Percentiles rank a stretch among this genome's conserved stretches.
Evolutionary conservation across 257 asterid genomes (phyloP).

Genomic region (Jasminum sambac): DNA sequence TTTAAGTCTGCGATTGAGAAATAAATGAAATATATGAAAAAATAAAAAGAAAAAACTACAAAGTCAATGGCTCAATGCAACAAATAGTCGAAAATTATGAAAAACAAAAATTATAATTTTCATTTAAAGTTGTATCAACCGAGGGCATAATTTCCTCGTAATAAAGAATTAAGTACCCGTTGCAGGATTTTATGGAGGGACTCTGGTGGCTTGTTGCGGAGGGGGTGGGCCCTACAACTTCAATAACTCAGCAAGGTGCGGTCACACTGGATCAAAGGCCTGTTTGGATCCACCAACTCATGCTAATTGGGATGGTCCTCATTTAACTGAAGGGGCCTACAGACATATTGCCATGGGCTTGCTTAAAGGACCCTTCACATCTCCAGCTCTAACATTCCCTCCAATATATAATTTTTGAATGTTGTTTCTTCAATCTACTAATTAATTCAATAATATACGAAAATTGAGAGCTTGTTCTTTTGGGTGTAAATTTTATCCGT

Average conservation of each 20-base stretch:
- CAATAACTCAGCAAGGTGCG: constrained; percentile 76
- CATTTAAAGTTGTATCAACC: no score
- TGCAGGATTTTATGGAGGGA: constrained; percentile 51
- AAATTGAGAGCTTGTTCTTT: no score
- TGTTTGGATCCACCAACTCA: constrained; percentile 45
- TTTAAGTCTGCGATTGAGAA: no score
- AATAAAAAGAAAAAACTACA: no score
- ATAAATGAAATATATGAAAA: no score
- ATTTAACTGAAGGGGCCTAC: constrained; percentile 72
- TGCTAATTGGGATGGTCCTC: constrained; percentile 77
- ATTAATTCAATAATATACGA: not conserved
- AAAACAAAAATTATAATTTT: no score
- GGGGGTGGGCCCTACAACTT: constrained; percentile 89
- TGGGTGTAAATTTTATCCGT: no score
- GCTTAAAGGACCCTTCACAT: constrained; percentile 47
- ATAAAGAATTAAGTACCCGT: not conserved
- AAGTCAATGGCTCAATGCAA: no score
- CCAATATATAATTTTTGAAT: constrained; percentile 33
- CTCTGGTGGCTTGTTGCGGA: constrained; percentile 68
- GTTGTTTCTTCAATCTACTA: not conserved
- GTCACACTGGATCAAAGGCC: constrained; percentile 59
- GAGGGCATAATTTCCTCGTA: no score
- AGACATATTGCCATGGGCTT: constrained; percentile 52
- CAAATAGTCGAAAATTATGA: no score
- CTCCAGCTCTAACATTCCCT: constrained; percentile 50